Base-by-base conservation (phyloP, 163 green algal species). In the Scenedesmus sp. region DNA sequence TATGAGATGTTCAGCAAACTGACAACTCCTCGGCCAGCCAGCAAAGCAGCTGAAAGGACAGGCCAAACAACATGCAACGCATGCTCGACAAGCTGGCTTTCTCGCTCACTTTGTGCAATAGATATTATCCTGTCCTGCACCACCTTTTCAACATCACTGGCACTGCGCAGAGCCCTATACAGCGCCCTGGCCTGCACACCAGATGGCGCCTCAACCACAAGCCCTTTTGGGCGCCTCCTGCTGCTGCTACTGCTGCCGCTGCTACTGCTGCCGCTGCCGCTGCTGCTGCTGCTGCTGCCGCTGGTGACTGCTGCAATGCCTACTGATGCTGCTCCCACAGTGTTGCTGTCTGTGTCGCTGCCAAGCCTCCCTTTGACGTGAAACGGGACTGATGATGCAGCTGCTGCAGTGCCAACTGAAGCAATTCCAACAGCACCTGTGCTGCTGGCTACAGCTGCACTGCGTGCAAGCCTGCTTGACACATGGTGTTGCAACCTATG, bases 221-320 rank as follows among this genome's bases (percentile, higher is more conserved):
- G 59, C 0, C 43, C 33, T 49, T 87, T 42, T 10, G 10, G 46
- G 13, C 13, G 26, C 30, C 26, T 30, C 51, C 53, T 26, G 18
- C 26, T 72, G 81, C 81, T 86, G 81, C 46, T 73, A 9, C 44
- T 40, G 20, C 81, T 26, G 4, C 30, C 44, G 5, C 46, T 70
- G 81, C 81, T 51, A 26, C 49, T 76, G 51, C 35, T 18, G 20
- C 59, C 44, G 37, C 83, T 78, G 40, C 83, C 56, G 83, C 49
- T 88, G 82, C 49, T 88, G 82, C 49, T 86, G 81, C 3, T 76
- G 49, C 81, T 87, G 82, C 33, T 51, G 82, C 80, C n/a, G 80
- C 80, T 85, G 80, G 26, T 85, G 43, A 76, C 65, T 20, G 65
- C 65, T 40, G 65, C 65, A 76, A 76, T 76, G 65, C 65, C 65